phyloP scores from a whole-genome alignment of 768 basidiomycete species.

The Botryobasidium botryosum region DNA sequence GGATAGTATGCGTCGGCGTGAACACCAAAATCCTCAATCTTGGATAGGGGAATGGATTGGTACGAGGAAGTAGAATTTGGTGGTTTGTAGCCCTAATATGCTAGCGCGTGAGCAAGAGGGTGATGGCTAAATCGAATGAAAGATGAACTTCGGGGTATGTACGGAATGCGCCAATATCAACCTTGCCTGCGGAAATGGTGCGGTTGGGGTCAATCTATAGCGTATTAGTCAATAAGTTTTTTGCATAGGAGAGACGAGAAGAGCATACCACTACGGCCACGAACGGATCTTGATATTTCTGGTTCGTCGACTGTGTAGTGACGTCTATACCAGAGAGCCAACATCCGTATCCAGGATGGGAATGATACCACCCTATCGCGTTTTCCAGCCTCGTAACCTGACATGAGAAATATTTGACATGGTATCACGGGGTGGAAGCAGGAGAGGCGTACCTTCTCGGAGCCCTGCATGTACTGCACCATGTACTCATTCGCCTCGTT shows the following conservation, averaged over 20 bases:
- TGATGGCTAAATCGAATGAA: neutral
- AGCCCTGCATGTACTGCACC: slow-evolving; percentile 78
- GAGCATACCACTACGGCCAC: slow-evolving; percentile 80
- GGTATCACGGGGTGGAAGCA: neutral
- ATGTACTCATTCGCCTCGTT: slow-evolving; percentile 96
- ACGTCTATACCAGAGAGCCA: slow-evolving; percentile 99
- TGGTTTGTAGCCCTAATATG: slow-evolving; percentile 57
- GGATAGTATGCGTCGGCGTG: slow-evolving; percentile 94
- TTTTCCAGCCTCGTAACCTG: slow-evolving; percentile 31
- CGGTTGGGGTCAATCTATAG: slow-evolving; percentile 89
- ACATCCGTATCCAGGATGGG: slow-evolving; percentile 97
- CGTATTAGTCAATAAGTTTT: neutral
- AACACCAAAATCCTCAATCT: slow-evolving; percentile 98
- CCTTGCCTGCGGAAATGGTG: slow-evolving; percentile 94
- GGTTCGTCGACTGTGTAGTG: slow-evolving; percentile 89
- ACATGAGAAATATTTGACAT: neutral
- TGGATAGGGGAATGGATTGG: slow-evolving; percentile 88
- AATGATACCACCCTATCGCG: slow-evolving; percentile 95
- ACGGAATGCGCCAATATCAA: slow-evolving; percentile 97
- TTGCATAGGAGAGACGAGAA: slow-evolving; percentile 1
- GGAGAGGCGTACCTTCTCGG: slow-evolving; percentile 43
- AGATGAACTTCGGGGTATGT: slow-evolving; percentile 65
- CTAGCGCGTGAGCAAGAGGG: neutral
- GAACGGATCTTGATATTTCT: slow-evolving; percentile 90
- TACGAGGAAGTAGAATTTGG: slow-evolving; percentile 63